Evolutionary conservation across 257 asterid genomes (phyloP).

Genomic region (Echites panduratus): DNA sequence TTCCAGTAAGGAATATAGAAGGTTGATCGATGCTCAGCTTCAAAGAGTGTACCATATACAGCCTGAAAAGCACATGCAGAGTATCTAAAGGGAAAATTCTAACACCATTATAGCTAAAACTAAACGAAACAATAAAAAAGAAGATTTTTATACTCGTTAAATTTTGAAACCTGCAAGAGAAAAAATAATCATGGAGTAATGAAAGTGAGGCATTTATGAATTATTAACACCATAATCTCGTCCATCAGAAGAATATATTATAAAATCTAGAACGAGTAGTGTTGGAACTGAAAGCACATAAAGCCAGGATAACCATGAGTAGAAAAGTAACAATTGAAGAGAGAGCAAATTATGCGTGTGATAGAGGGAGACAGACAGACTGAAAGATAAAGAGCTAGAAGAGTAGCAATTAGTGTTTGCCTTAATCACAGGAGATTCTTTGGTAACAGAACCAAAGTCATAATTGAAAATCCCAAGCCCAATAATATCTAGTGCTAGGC

Average conservation of each 20-base stretch:
- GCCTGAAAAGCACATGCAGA: constrained; percentile 44
- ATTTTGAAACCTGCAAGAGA: background rate
- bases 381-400: too few relatives aligned
- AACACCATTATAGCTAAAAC: background rate
- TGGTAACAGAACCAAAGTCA: constrained; percentile 91
- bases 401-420: constrained; percentile 22
- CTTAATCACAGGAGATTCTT: constrained; percentile 96
- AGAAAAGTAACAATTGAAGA: background rate
- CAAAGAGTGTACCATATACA: constrained; percentile 94
- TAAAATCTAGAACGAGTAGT: background rate
- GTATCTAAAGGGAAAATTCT: background rate
- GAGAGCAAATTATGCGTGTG: constrained; percentile 2
- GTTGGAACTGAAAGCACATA: constrained; percentile 5
- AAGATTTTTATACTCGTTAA: background rate
- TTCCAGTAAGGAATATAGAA: constrained; percentile 97
- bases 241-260: background rate
- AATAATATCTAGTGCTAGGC: constrained; percentile 87
- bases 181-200: background rate
- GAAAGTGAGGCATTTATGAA: background rate
- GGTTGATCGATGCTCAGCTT: constrained; percentile 98
- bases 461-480: constrained; percentile 92
- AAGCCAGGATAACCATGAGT: background rate
- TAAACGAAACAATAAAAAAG: background rate
- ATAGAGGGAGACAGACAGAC: constrained; percentile 6
- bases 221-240: background rate